A percentile compares a stretch with the other conserved stretches of the same genome.
Evolutionary conservation across 1,139 yeast genomes (phyloP).

Genomic region (Zygoascus sp.): DNA sequence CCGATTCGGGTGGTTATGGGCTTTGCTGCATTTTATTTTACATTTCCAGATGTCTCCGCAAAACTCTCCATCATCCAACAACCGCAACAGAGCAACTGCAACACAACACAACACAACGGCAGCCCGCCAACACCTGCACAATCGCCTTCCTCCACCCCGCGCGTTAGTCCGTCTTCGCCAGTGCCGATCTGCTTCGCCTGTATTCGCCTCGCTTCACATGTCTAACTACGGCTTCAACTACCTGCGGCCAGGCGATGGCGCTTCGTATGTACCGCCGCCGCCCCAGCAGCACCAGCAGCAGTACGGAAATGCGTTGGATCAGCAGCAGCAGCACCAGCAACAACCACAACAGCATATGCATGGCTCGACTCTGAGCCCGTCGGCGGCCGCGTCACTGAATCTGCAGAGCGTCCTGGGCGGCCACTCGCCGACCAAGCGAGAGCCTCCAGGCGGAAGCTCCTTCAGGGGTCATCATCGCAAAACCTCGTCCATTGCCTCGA

Average conservation of each 20-base stretch:
- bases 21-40: no score
- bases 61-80: no score
- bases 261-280: not conserved
- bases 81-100: no score
- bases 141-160: no score
- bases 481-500: constrained; percentile 6
- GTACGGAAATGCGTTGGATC: constrained; percentile 2
- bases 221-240: constrained; percentile 5
- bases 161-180: no score
- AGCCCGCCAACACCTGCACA: no score
- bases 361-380: not conserved
- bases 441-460: not conserved
- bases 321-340: constrained; percentile 12
- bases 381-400: not conserved
- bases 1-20: not conserved
- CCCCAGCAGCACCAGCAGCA: constrained; percentile 9
- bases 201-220: not conserved
- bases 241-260: constrained; percentile 4
- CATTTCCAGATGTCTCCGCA: no score
- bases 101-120: no score
- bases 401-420: not conserved
- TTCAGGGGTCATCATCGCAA: constrained; percentile 10
- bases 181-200: no score
- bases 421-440: constrained; percentile 2
- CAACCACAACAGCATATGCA: constrained; percentile 11